These are phyloP conservation scores for Microbotryum scabiosae DNA, from an alignment of 1,284 basidiomycete genomes.

Conservation along the genomic window DNA sequence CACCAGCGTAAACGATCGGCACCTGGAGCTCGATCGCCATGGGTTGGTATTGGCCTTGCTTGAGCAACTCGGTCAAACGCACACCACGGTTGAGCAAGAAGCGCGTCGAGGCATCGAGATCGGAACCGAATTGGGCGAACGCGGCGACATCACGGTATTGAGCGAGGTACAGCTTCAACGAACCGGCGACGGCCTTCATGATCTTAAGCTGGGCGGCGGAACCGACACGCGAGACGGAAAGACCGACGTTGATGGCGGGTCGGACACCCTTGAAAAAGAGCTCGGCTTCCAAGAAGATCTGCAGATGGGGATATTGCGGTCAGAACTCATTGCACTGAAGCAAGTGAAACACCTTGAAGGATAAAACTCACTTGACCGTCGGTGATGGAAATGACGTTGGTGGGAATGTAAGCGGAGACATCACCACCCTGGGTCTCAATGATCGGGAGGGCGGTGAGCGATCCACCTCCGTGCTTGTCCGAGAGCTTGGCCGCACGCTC, in stretches of 20 bases:
- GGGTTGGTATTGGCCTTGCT: slow-evolving; percentile 92
- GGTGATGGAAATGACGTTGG: slow-evolving; percentile 89
- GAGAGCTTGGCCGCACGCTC: slow-evolving; percentile 99
- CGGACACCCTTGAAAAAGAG: slow-evolving; percentile 38
- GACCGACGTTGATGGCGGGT: slow-evolving; percentile 95
- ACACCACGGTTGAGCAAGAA: slow-evolving; percentile 96
- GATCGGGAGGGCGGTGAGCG: slow-evolving; percentile 95
- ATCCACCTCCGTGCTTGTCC: slow-evolving; percentile 95
- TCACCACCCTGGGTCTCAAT: slow-evolving; percentile 99
- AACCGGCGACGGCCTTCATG: slow-evolving; percentile 99
- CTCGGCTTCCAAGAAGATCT: slow-evolving; percentile 99
- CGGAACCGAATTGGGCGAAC: slow-evolving; percentile 99
- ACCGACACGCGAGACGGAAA: slow-evolving; percentile 99
- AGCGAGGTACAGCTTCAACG: slow-evolving; percentile 97
- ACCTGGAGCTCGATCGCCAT: slow-evolving; percentile 87
- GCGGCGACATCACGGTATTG: slow-evolving; percentile 99
- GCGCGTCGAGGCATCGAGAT: slow-evolving; percentile 93
- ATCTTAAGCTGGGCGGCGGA: slow-evolving; percentile 95
- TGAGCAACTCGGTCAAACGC: slow-evolving; percentile 95
- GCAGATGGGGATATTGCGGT: slow-evolving; percentile 43
- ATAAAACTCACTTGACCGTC: background rate
- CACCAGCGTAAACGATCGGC: slow-evolving; percentile 98
- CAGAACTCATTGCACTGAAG: no score
- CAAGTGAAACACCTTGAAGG: no score
- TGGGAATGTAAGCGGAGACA: slow-evolving; percentile 88